Evolutionary conservation across 306 rosid genomes (phyloP), one percentile per base, ranked within the genome.

Genomic region (Vigna unguiculata): DNA sequence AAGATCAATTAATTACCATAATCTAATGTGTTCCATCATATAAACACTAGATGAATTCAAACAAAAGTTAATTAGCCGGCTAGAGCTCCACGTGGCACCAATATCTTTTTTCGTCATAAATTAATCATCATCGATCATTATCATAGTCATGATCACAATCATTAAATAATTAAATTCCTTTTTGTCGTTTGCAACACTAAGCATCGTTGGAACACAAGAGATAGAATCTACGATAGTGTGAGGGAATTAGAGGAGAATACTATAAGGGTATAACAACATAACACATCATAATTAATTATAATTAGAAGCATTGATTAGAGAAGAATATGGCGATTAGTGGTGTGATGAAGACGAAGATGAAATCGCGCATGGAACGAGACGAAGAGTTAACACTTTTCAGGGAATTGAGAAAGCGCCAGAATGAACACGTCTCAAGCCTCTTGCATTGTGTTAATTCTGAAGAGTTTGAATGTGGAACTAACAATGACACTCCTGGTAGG

Each of bases 301-400:
- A 63, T 0, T 32, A 80, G 68, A 53, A 32, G 74, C 66, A 59
- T 28, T 7, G 2, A 13, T 24, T 24, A 43, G n/a, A 46, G 69
- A 57, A 7, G 59, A 57, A 4, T 8, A 32, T 48, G 57, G 40
- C n/a, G 8, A 7, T 34, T 21, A 61, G 24, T 16, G 48, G 61
- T 54, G 30, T 59, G 76, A 17, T 15, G 70, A 6, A 45, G 4
- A 9, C 0, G 12, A 75, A 53, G 3, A 73, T 67, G 77, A 66
- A 69, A 2, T 61, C 81, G 5, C 45, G 53, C 15, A 51, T 20
- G 61, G 74, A 78, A 4, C 20, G 41, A 54, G 82, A 70, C n/a
- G 82, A 81, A 0, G 98, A 91, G n/a, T 93, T 93, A 19, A 21
- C 78, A 1, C 93, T 93, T 13, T 93, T 93, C 79, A 59, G 72